Evolutionary conservation across 2,329 filamentous ascomycete species (phyloP).

Genomic region (Monosporascus sp.): DNA sequence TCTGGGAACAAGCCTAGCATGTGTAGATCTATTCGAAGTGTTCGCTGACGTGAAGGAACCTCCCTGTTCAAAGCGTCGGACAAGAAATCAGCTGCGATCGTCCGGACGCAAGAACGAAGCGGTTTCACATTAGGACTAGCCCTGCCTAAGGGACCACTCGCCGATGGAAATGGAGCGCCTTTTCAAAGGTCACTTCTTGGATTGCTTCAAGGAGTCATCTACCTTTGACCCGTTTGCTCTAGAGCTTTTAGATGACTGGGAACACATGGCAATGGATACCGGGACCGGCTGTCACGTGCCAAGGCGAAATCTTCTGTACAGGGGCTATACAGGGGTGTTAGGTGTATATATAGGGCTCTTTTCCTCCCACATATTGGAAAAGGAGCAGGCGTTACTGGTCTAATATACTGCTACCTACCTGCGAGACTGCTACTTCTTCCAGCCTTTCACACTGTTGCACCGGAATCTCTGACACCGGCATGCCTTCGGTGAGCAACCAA

Average conservation of each 20-base stretch:
- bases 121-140: slow-evolving; percentile 31
- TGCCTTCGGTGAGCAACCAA: slow-evolving; percentile 7
- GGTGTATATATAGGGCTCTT: too few relatives aligned
- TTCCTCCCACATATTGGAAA: too few relatives aligned
- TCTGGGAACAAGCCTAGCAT: slow-evolving; percentile 24
- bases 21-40: neutral
- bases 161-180: slow-evolving; percentile 28
- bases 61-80: slow-evolving; percentile 11
- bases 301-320: too few relatives aligned
- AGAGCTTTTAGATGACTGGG: slow-evolving; percentile 35
- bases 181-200: slow-evolving; percentile 30
- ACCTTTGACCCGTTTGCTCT: neutral
- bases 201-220: slow-evolving; percentile 27
- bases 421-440: too few relatives aligned
- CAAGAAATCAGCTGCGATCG: slow-evolving; percentile 24
- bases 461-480: too few relatives aligned
- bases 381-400: too few relatives aligned
- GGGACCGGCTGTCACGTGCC: too few relatives aligned
- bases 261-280: slow-evolving; percentile 32
- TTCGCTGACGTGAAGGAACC: neutral
- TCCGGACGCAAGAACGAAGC: slow-evolving; percentile 30
- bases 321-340: too few relatives aligned
- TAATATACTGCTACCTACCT: too few relatives aligned
- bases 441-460: too few relatives aligned
- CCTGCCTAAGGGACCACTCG: slow-evolving; percentile 28